Conservation (phyloP, 2,329 filamentous ascomycete genomes). For the Xylariaceae sp. region DNA sequence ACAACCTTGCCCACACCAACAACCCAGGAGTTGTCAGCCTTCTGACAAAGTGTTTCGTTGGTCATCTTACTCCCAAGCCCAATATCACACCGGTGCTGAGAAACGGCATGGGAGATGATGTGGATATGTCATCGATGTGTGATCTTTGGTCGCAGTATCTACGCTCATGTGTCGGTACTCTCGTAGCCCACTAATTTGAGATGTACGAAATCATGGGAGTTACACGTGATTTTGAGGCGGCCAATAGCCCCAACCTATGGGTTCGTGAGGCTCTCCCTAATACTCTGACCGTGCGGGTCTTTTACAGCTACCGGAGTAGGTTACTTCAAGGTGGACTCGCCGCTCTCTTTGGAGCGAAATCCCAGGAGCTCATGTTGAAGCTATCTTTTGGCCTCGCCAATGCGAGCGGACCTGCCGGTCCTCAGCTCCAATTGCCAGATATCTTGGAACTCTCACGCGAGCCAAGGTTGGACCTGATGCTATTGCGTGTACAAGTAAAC, state of each 20-base stretch:
- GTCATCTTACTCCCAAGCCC: slow-evolving; percentile 47
- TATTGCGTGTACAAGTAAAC: slow-evolving; percentile 43
- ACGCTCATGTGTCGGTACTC: slow-evolving; percentile 45
- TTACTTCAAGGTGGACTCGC: slow-evolving; percentile 49
- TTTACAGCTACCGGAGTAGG: slow-evolving; percentile 50
- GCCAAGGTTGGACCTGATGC: slow-evolving; percentile 45
- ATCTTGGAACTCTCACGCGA: slow-evolving; percentile 39
- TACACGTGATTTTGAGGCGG: slow-evolving; percentile 32
- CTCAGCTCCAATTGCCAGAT: slow-evolving; percentile 39
- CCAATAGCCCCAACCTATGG: slow-evolving; percentile 26
- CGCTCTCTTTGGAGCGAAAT: slow-evolving; percentile 46
- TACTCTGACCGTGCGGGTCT: slow-evolving; percentile 46
- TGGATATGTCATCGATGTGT: slow-evolving; percentile 42
- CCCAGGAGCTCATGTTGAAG: slow-evolving; percentile 51
- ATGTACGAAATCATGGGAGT: slow-evolving; percentile 47
- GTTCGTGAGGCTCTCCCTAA: slow-evolving; percentile 39
- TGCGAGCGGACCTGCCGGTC: slow-evolving; percentile 27
- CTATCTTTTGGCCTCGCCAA: slow-evolving; percentile 48
- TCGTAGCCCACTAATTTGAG: slow-evolving; percentile 51
- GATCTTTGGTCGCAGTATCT: slow-evolving; percentile 50
- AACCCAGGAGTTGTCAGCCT: slow-evolving; percentile 52
- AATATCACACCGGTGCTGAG: slow-evolving; percentile 38
- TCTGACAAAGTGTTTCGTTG: slow-evolving; percentile 52
- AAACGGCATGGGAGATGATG: too few relatives aligned
- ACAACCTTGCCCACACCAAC: slow-evolving; percentile 51